These are phyloP conservation scores for Solanum chiquidenum DNA, from an alignment of 257 asterid genomes.

Conservation along the genomic window DNA sequence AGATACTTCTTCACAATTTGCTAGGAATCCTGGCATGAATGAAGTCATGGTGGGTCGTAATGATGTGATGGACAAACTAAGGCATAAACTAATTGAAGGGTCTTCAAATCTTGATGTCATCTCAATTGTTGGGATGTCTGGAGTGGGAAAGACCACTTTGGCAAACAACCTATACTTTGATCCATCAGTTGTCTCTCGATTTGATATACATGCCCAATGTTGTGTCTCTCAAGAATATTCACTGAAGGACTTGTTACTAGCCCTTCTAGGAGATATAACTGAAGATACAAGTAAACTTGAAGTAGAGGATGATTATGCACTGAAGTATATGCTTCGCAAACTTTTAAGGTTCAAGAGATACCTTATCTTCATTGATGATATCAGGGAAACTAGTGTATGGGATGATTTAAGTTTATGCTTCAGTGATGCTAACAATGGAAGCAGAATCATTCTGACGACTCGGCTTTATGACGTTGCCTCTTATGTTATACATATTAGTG, in stretches of 20 bases:
- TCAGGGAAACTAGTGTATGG: background rate
- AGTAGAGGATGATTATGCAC: background rate
- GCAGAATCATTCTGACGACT: background rate
- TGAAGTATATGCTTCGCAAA: background rate
- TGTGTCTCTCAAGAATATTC: background rate
- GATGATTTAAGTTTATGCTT: background rate
- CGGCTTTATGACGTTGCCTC: background rate
- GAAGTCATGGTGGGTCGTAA: no score
- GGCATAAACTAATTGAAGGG: no score
- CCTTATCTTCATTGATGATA: slow-evolving; percentile 5
- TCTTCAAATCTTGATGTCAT: background rate
- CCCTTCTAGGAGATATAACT: background rate
- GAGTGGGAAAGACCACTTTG: slow-evolving; percentile 3
- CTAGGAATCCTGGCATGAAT: no score
- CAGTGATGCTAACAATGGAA: background rate
- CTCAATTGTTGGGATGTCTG: slow-evolving; percentile 4
- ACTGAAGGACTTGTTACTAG: background rate
- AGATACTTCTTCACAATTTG: no score
- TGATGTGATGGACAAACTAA: no score
- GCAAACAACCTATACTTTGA: background rate
- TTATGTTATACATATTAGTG: background rate
- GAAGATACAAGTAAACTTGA: background rate
- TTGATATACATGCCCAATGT: background rate
- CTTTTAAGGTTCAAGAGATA: background rate
- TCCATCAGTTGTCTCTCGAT: background rate